These are phyloP conservation scores for Exserohilum rostratum DNA, from an alignment of 2,329 filamentous ascomycete species.

Conservation along the genomic window DNA sequence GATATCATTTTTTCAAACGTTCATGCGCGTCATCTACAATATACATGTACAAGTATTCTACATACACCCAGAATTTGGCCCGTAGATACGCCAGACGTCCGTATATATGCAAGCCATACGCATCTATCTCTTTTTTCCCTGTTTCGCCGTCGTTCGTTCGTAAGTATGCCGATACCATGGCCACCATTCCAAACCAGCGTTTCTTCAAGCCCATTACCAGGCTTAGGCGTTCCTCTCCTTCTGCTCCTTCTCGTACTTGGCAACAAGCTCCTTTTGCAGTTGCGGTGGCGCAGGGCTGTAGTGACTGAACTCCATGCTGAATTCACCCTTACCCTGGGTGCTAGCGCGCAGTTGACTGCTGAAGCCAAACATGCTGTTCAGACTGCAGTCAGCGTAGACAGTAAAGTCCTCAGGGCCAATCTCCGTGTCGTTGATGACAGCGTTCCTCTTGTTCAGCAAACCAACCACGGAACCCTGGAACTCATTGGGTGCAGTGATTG, in stretches of 20 bases:
- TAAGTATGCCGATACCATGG: neutral
- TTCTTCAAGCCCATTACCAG: neutral
- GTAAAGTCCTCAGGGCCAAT: conserved; percentile 94
- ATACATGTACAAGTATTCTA: conserved; percentile 27
- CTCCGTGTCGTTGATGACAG: conserved; percentile 93
- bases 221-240: conserved; percentile 67
- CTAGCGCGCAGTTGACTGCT: conserved; percentile 87
- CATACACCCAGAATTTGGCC: conserved; percentile 9
- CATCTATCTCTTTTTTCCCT: neutral
- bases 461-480: conserved; percentile 97
- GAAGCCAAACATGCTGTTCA: conserved; percentile 99
- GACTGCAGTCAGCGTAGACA: conserved; percentile 84
- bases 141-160: neutral
- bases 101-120: conserved; percentile 28
- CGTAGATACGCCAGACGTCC: conserved; percentile 19
- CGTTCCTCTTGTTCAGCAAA: conserved; percentile 94
- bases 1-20: conserved; percentile 20
- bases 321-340: conserved; percentile 98
- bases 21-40: conserved; percentile 9
- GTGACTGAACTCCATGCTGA: conserved; percentile 98
- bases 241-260: conserved; percentile 71
- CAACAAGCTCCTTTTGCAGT: conserved; percentile 78
- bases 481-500: conserved; percentile 92
- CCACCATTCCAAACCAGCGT: neutral
- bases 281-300: conserved; percentile 87